These are phyloP conservation scores for Garcia nutans DNA, from an alignment of 345 rosid genomes.

Conservation along the genomic window DNA sequence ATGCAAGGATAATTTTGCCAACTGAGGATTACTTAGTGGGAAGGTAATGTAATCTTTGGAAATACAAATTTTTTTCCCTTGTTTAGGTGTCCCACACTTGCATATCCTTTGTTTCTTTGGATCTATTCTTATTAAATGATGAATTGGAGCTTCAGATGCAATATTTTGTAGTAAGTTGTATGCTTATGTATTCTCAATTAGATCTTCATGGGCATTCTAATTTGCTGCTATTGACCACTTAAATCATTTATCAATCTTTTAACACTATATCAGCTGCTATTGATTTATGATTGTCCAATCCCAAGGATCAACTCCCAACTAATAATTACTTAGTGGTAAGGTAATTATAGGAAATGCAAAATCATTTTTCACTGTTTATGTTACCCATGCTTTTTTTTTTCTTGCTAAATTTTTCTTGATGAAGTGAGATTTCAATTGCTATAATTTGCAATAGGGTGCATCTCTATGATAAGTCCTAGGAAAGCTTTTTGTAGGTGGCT, in stretches of 20 bases:
- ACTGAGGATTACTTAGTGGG: constrained; percentile 70
- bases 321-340: constrained; percentile 33
- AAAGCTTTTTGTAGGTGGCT: not conserved
- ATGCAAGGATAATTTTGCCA: constrained; percentile 75
- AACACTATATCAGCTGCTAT: constrained; percentile 63
- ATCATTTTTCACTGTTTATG: not conserved
- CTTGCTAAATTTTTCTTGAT: too few species aligned
- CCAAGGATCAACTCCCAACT: constrained; percentile 60
- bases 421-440: not conserved
- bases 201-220: not conserved
- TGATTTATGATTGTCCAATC: constrained; percentile 76
- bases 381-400: not conserved
- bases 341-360: not conserved
- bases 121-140: not conserved
- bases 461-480: not conserved
- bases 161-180: not conserved
- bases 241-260: not conserved
- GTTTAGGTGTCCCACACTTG: not conserved
- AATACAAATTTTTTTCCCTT: not conserved
- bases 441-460: not conserved
- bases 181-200: constrained; percentile 1
- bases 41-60: constrained; percentile 44
- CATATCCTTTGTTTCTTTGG: not conserved
- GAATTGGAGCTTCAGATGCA: not conserved
- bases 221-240: not conserved